Evolutionary conservation across 768 basidiomycete genomes (phyloP), one percentile per base, ranked within the genome.

Genomic region (Podaxis carcinomalis): DNA sequence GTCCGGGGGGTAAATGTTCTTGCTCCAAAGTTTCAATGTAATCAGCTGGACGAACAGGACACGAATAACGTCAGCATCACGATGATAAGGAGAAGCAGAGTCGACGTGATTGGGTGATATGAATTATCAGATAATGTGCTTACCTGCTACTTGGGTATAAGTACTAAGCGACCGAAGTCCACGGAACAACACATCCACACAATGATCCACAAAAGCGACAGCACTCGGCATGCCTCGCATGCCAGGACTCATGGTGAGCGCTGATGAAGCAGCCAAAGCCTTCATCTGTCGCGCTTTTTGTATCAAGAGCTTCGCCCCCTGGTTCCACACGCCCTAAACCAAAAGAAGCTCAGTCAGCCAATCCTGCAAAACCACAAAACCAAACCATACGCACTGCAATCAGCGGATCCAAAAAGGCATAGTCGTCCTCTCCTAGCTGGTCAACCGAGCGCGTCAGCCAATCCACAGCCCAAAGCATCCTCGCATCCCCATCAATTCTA

Each of bases 221-320:
- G 59, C 59, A 35, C 19, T 60, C 13, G 59, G 28, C 23, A 53
- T 60, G 44, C 51, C 52, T 23, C 51, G 51, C 28, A 42, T 46
- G 6, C 40, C 32, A 53, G 59, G 27, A 42, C 21, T 46, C 21
- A 39, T 49, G 9, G 21, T 23, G 28, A 37, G 35, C 16, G 27
- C 27, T 25, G 57, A 50, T 39, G 57, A 6, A 7, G 40, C 16
- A 44, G 35, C 14, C 4, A 60, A 23, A 23, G 40, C n/a, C 14
- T 53, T 94, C 10, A 87, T 78, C 21, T 76, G 74, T 66, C 89
- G 82, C 16, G 92, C 92, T 52, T 73, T 79, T 32, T 80, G 77
- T 13, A 95, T 76, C 40, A 75, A 78, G 23, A 83, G 84, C 54
- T 75, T 76, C 61, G 87, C 73, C 35, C 59, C 59, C 36, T 54